Base-by-base conservation (phyloP, 1,284 basidiomycete species). In the Cystobasidium slooffiae region DNA sequence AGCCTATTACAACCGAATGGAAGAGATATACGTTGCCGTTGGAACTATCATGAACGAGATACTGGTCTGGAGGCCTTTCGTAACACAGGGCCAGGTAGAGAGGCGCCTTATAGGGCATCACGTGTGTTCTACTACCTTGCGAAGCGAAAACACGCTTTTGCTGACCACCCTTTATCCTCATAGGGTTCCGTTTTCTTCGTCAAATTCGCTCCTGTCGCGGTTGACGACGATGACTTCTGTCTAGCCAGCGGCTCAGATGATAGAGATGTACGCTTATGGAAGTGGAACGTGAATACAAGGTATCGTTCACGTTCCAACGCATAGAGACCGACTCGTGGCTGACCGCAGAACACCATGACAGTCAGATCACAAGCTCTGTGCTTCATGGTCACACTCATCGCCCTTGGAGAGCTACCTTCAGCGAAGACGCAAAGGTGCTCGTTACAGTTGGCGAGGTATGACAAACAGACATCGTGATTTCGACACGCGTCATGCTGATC, bases 11-110 rank as follows among this genome's bases (percentile, higher is more conserved):
- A 49, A 63, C 0, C 18, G 41, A 0, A 39, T 43, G 12, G 18
- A 24, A 41, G 46, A 62, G 20, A 68, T 75, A 22, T 64, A 53
- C 22, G 18, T 75, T 18, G 74, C 74, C 16, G 74, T 70, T 22
- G 74, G 74, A 14, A 75, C 74, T 6, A 69, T 75, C 37, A 75
- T 75, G 66, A 51, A 75, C 39, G 66, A 75, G 39, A 58, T 75
- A 44, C 43, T 75, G 22, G 43, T 75, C 47, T 75, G 74, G 74
- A 44, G 43, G 22, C 74, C 61, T 41, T 49, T 47, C 62, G 44
- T 39, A 20, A n/a, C n/a, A 9, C 22, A 63, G 18, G 44, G 44
- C 7, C 39, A 20, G 8, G 41, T 73, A 18, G 70, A 73, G 49
- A 65, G 53, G 43, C 62, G 70, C 16, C 46, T 73, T 20, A 44